phyloP scores from a whole-genome alignment of 345 rosid species.

The Brassica cretica region DNA sequence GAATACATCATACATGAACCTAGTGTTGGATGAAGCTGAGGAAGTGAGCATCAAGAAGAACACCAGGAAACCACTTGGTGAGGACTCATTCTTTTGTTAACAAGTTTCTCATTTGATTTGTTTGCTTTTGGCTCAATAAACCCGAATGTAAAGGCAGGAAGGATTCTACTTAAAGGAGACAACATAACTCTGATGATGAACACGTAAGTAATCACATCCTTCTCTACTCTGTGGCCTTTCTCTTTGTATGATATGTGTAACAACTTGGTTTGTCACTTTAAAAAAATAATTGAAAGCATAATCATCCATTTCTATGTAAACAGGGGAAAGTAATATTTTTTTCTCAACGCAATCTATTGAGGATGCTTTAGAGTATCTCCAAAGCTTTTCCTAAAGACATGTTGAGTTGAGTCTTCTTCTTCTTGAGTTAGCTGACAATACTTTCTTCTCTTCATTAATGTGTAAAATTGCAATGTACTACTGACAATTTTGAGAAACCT shows the following conservation, averaged over 20 bases:
- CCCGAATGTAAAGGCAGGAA: slow-evolving; percentile 45
- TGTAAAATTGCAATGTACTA: slow-evolving; percentile 23
- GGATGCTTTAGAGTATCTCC: not conserved
- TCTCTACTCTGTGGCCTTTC: not conserved
- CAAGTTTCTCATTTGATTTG: not conserved
- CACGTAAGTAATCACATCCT: slow-evolving; percentile 50
- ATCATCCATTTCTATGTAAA: not conserved
- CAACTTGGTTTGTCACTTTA: not conserved
- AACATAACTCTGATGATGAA: slow-evolving; percentile 94
- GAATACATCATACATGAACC: slow-evolving; percentile 77
- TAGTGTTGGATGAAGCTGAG: slow-evolving; percentile 94
- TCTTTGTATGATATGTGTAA: not conserved
- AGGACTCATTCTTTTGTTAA: slow-evolving; percentile 1
- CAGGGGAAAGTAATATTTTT: slow-evolving; percentile 35
- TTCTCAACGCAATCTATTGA: not conserved
- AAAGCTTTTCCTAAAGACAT: slow-evolving; percentile 14
- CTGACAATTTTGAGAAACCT: slow-evolving; percentile 1
- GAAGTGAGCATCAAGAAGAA: slow-evolving; percentile 88
- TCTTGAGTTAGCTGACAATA: slow-evolving; percentile 14
- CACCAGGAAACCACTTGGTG: slow-evolving; percentile 79
- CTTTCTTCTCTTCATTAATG: not conserved
- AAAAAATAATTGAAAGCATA: not conserved
- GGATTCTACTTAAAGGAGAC: slow-evolving; percentile 93
- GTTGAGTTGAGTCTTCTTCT: not conserved
- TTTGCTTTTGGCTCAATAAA: slow-evolving; percentile 1